Evolutionary conservation across 2,329 filamentous ascomycete genomes (phyloP), one percentile per base, ranked within the genome.

Genomic region (Sarocladium brachiariae): DNA sequence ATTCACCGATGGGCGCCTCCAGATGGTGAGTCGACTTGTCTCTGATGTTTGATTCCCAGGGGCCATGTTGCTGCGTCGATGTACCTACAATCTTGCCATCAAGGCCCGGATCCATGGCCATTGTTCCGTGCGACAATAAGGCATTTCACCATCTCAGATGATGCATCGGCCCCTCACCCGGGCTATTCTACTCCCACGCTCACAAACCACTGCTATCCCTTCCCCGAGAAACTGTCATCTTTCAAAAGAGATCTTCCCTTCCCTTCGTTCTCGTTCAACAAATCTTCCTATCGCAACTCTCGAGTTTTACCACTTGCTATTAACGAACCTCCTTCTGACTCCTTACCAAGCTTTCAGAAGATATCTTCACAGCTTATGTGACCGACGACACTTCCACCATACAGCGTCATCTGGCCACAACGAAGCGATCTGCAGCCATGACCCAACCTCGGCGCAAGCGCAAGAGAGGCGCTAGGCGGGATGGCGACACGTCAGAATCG

Each of bases 21-120:
- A 74, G 50, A 52, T 66, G 57, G 75, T 77, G 65, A 66, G 73
- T 70, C 13, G 43, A n/a, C n/a, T n/a, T n/a, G n/a, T n/a, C n/a
- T n/a, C n/a, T n/a, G n/a, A n/a, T n/a, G n/a, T n/a, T n/a, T n/a
- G n/a, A n/a, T n/a, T n/a, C n/a, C n/a, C n/a, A n/a, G n/a, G n/a
- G n/a, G n/a, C n/a, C n/a, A n/a, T n/a, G n/a, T n/a, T n/a, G n/a
- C n/a, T n/a, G n/a, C n/a, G n/a, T n/a, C n/a, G n/a, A n/a, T n/a
- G n/a, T n/a, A n/a, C n/a, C n/a, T n/a, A n/a, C n/a, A n/a, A n/a
- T n/a, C n/a, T n/a, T n/a, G n/a, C n/a, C n/a, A n/a, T n/a, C n/a
- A n/a, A n/a, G n/a, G n/a, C n/a, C n/a, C n/a, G n/a, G n/a, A n/a
- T n/a, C n/a, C n/a, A n/a, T n/a, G 13, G 16, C 43, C 18, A 47